phyloP scores from a whole-genome alignment of 805 yeast genomes.

The Saccharomycopsis sp. region DNA sequence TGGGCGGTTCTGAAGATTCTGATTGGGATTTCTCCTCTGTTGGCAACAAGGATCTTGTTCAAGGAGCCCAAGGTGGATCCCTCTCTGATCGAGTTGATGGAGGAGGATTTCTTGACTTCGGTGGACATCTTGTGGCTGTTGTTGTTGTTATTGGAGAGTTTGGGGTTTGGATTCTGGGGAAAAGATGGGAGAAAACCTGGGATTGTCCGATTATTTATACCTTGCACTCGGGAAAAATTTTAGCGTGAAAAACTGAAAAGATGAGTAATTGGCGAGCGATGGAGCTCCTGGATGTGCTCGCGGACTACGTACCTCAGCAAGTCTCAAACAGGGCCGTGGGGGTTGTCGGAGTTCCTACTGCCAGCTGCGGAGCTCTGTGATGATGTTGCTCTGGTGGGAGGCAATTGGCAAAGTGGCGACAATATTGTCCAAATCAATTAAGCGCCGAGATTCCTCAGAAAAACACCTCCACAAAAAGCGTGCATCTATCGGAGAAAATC shows the following conservation, averaged over 20 bases:
- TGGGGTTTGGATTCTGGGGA: too few relatives aligned
- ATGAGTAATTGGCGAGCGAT: not conserved
- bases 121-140: constrained; percentile 11
- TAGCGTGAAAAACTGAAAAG: not conserved
- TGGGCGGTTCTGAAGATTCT: constrained; percentile 96
- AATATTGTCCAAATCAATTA: too few relatives aligned
- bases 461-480: not conserved
- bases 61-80: constrained; percentile 31
- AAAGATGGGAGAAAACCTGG: not conserved
- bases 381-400: too few relatives aligned
- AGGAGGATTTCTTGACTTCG: constrained; percentile 8
- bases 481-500: not conserved
- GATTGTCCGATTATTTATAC: not conserved
- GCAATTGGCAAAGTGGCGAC: too few relatives aligned
- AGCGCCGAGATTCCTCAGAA: not conserved
- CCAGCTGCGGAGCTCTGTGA: too few relatives aligned
- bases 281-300: not conserved
- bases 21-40: constrained; percentile 81
- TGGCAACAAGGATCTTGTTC: constrained; percentile 67
- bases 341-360: not conserved
- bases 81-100: constrained; percentile 19
- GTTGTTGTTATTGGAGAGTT: too few relatives aligned
- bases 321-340: too few relatives aligned
- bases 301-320: too few relatives aligned
- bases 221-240: not conserved